Evolutionary conservation across 169 alveolate genomes (phyloP).

Genomic region (Babesia bovis): DNA sequence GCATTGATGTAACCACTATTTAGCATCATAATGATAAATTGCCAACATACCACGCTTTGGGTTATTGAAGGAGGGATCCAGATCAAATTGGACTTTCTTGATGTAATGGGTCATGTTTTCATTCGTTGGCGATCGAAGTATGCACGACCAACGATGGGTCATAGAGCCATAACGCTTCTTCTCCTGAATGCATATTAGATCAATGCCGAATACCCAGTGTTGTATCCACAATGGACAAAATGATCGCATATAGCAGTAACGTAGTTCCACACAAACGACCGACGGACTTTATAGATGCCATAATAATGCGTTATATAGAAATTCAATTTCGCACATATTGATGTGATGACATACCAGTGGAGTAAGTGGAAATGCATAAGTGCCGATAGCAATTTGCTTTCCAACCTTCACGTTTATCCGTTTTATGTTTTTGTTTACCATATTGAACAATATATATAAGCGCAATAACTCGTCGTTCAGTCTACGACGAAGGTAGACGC

Average conservation of each 20-base stretch:
- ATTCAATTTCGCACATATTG: too few species aligned
- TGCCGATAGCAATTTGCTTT: constrained; percentile 66
- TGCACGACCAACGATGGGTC: constrained; percentile 92
- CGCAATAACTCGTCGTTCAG: too few species aligned
- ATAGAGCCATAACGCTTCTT: constrained; percentile 86
- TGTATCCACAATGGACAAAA: neutral
- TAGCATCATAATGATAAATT: neutral
- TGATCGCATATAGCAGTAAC: neutral
- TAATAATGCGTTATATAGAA: too few species aligned
- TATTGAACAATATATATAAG: neutral
- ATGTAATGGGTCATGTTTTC: constrained; percentile 88
- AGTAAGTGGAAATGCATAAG: constrained; percentile 66
- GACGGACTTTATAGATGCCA: too few species aligned
- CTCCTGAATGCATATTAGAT: constrained; percentile 67
- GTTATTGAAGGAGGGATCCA: constrained; percentile 90
- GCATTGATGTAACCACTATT: constrained; percentile 73
- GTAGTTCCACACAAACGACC: too few species aligned
- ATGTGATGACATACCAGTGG: constrained; percentile 60
- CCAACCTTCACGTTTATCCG: constrained; percentile 55
- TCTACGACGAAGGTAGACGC: too few species aligned
- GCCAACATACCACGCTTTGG: constrained; percentile 77
- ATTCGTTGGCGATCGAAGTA: constrained; percentile 86
- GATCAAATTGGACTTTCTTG: constrained; percentile 86
- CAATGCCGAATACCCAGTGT: neutral
- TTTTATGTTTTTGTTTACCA: constrained; percentile 36